These are phyloP conservation scores for Lipomyces spencermartinsiae DNA, from an alignment of 805 yeast species.

Conservation along the genomic window DNA sequence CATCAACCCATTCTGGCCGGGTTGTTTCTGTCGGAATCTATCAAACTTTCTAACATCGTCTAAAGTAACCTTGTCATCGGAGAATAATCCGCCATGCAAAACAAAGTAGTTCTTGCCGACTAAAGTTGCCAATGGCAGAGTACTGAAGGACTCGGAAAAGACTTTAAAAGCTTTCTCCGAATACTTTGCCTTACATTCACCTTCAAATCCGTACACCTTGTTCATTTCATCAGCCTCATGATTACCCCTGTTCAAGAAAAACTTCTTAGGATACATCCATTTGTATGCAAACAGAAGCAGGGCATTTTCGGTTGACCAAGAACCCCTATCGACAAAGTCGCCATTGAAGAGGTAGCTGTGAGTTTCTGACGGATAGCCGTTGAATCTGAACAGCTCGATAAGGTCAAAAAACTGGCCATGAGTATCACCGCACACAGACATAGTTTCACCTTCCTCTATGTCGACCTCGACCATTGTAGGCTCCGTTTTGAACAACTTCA, in stretches of 20 bases:
- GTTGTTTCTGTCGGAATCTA: constrained; percentile 70
- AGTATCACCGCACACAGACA: constrained; percentile 96
- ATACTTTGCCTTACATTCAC: constrained; percentile 92
- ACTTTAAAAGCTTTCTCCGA: constrained; percentile 77
- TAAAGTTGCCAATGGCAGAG: constrained; percentile 83
- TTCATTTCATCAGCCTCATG: constrained; percentile 98
- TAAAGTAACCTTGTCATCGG: constrained; percentile 71
- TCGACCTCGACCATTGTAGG: constrained; percentile 76
- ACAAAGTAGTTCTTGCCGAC: constrained; percentile 80
- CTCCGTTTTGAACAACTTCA: constrained; percentile 67
- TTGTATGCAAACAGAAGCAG: constrained; percentile 77
- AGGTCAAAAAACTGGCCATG: constrained; percentile 97
- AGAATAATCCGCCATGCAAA: constrained; percentile 95
- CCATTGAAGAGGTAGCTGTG: constrained; percentile 92
- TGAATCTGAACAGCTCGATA: constrained; percentile 73
- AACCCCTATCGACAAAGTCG: constrained; percentile 96
- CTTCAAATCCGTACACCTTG: constrained; percentile 93
- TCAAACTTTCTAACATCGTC: constrained; percentile 76
- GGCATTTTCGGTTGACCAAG: constrained; percentile 98
- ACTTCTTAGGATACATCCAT: constrained; percentile 69
- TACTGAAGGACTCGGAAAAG: constrained; percentile 84
- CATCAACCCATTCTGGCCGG: constrained; percentile 88
- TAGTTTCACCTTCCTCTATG: constrained; percentile 48
- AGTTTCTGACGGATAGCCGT: constrained; percentile 68
- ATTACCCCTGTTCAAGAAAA: constrained; percentile 89